Evolutionary conservation across 2,329 filamentous ascomycete species (phyloP), one percentile per base, ranked within the genome.

Genomic region (Teratosphaeria pseudoeucalypti): DNA sequence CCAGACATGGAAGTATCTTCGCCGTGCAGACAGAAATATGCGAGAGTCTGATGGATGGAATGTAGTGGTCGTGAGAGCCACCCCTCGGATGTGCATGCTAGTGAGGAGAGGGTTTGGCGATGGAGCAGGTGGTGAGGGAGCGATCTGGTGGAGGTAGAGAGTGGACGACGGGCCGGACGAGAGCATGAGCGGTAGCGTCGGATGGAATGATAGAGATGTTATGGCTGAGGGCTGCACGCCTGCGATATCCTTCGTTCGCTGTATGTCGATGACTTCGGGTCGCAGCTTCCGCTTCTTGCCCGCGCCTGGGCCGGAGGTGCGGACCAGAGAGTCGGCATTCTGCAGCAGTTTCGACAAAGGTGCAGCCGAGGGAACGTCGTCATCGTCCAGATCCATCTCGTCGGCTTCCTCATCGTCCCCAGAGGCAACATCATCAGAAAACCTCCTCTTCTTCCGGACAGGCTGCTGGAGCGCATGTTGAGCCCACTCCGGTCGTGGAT

Each of bases 1-100:
- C 94, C 94, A 99, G 65, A 88, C 86, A 75, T 97, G 94, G 75
- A 97, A 96, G 78, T 91, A 97, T 63, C 86, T 86, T 56, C 94
- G 85, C 39, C 92, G 87, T 43, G 92, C 92, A 19, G 91, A 88
- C 61, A 96, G 89, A 73, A 96, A 89, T 65, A 99, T 88, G 67
- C 87, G 87, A 63, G 88, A 85, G 63, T 89, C 90, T 14, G 57
- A 68, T 2, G 72, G 83, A 60, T 91, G 79, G 74, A 99, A 97
- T 43, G 88, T 83, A 6, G 92, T 90, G 14, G 88, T 90, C 60
- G 87, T 85, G 57, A 99, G 81, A n/a, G 92, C 89, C 0, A 91
- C 92, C 63, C 84, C 83, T 69, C 86, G 87, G 70, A 95, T 83
- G 73, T 96, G 91, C 26, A 97, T 83, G 14, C 91, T 95, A 1